These are phyloP conservation scores for Verticillium alfalfae DNA, from an alignment of 2,329 filamentous ascomycete genomes.

Conservation along the genomic window DNA sequence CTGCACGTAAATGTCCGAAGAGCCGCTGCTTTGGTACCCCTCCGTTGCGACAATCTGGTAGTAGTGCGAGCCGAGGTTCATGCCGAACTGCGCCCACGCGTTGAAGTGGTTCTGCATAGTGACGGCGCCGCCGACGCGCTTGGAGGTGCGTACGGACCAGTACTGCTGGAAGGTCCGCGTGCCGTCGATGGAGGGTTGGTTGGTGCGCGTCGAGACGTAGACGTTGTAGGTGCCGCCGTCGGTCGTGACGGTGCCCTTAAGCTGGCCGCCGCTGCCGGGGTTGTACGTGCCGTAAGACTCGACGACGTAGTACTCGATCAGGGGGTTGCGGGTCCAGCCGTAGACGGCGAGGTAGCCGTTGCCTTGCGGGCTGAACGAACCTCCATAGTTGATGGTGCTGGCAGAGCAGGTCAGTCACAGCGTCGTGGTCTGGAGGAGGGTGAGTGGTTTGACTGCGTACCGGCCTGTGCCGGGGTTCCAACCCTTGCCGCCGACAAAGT, in stretches of 20 bases:
- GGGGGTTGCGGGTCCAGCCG: constrained; percentile 47
- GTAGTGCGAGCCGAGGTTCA: constrained; percentile 40
- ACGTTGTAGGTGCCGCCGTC: constrained; percentile 28
- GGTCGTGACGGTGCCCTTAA: constrained; percentile 22
- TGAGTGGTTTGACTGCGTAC: constrained; percentile 13
- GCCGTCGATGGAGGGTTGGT: constrained; percentile 39
- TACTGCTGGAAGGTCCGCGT: constrained; percentile 45
- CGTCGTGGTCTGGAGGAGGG: not conserved
- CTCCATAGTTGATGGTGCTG: constrained; percentile 44
- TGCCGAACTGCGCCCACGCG: constrained; percentile 40
- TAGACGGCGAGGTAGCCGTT: constrained; percentile 49
- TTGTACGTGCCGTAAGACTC: constrained; percentile 31
- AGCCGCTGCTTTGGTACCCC: constrained; percentile 44
- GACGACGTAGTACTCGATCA: constrained; percentile 56
- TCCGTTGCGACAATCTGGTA: constrained; percentile 51
- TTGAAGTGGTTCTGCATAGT: constrained; percentile 45
- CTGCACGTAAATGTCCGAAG: constrained; percentile 30
- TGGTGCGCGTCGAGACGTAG: constrained; percentile 26
- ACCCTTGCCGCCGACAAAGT: constrained; percentile 45
- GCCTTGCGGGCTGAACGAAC: constrained; percentile 37
- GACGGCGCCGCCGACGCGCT: constrained; percentile 44
- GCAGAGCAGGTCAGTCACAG: not conserved
- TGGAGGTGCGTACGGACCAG: constrained; percentile 39
- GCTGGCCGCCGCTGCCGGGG: constrained; percentile 10
- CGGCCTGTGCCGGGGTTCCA: constrained; percentile 34